Evolutionary conservation across 202 grass and related monocot genomes (phyloP).

Genomic region (Setaria italica): DNA sequence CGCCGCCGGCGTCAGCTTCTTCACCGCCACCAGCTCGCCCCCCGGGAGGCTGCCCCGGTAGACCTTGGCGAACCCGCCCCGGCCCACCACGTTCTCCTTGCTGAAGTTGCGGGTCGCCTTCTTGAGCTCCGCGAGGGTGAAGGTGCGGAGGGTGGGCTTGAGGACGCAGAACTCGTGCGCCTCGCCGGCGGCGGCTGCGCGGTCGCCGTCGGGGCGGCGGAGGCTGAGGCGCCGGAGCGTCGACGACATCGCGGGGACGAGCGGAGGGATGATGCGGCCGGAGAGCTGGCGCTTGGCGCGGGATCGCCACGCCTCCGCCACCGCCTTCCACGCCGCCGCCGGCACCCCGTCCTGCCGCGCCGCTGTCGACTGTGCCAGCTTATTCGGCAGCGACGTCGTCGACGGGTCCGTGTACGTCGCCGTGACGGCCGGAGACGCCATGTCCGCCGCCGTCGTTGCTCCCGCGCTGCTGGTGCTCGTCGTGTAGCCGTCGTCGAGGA

Average conservation of each 20-base stretch:
- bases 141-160: slow-evolving; percentile 47
- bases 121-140: slow-evolving; percentile 66
- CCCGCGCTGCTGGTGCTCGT: neutral
- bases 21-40: slow-evolving; percentile 77
- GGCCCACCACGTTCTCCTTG: slow-evolving; percentile 64
- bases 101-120: slow-evolving; percentile 71
- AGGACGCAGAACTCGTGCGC: slow-evolving; percentile 36
- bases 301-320: slow-evolving; percentile 50
- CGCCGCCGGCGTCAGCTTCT: slow-evolving; percentile 52
- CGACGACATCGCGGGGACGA: slow-evolving; percentile 38
- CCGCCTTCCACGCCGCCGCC: slow-evolving; percentile 52
- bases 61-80: slow-evolving; percentile 74
- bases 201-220: neutral
- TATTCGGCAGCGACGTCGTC: neutral
- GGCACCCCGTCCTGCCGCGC: neutral
- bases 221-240: slow-evolving; percentile 38
- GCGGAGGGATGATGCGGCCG: slow-evolving; percentile 51
- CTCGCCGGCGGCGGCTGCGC: neutral
- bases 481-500: slow-evolving; percentile 18
- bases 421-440: neutral
- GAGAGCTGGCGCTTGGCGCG: slow-evolving; percentile 52
- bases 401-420: neutral
- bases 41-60: slow-evolving; percentile 66
- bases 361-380: neutral
- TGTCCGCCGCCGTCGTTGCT: too few relatives aligned